Evolutionary conservation across 2,329 filamentous ascomycete genomes (phyloP).

Genomic region (Diaporthe longicolla): DNA sequence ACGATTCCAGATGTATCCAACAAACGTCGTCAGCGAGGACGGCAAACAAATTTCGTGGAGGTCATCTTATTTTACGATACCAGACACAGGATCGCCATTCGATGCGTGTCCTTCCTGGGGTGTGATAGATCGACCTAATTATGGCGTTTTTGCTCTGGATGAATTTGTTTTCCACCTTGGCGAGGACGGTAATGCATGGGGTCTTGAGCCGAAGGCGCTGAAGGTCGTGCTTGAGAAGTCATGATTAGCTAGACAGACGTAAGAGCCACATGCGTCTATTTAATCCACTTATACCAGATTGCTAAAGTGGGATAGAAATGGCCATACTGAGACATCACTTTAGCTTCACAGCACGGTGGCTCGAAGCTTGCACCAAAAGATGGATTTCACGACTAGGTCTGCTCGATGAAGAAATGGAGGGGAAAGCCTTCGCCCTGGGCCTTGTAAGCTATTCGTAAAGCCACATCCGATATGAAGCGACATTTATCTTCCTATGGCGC

Average conservation of each 20-base stretch:
- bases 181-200: neutral
- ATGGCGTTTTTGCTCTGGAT: neutral
- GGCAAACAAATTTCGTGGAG: neutral
- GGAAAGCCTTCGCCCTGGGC: too few relatives aligned
- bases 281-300: neutral
- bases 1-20: neutral
- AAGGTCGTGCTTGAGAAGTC: neutral
- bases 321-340: too few relatives aligned
- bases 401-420: too few relatives aligned
- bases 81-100: neutral
- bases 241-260: neutral
- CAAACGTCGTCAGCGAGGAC: neutral
- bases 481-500: too few relatives aligned
- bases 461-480: neutral
- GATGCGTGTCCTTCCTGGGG: slow-evolving; percentile 1
- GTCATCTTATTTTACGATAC: neutral
- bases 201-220: neutral
- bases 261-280: neutral
- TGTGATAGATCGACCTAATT: neutral
- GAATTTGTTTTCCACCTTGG: neutral
- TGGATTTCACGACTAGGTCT: too few relatives aligned
- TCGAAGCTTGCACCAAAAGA: too few relatives aligned
- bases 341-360: too few relatives aligned
- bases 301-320: too few relatives aligned
- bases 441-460: too few relatives aligned